Evolutionary conservation across 208 protist genomes (phyloP).

Genomic region (Wallacemonas sp.): DNA sequence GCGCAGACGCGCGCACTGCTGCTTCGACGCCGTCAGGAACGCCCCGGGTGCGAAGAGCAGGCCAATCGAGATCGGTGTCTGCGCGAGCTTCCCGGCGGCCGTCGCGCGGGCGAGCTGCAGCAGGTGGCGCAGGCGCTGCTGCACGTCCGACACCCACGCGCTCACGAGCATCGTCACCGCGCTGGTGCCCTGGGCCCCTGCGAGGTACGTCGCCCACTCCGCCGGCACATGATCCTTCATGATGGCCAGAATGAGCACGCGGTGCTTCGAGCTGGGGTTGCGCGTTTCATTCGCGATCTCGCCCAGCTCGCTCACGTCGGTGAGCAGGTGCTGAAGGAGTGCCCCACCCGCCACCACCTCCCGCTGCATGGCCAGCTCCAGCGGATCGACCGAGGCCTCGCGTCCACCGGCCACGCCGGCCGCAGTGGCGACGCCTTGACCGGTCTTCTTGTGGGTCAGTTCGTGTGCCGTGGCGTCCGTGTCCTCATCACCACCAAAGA

Average conservation of each 20-base stretch:
- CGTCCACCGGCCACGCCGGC: too few relatives aligned
- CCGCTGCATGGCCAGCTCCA: conserved; percentile 90
- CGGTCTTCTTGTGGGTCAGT: too few relatives aligned
- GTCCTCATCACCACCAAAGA: conserved; percentile 4
- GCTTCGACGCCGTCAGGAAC: conserved; percentile 97
- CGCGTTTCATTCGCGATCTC: conserved; percentile 64
- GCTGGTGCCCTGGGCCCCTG: conserved; percentile 28
- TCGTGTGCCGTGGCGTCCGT: too few relatives aligned
- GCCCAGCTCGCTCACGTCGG: conserved; percentile 72
- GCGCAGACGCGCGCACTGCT: conserved; percentile 88
- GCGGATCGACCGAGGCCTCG: conserved; percentile 29
- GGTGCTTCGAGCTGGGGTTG: conserved; percentile 90
- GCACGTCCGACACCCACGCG: conserved; percentile 66
- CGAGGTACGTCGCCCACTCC: conserved; percentile 75
- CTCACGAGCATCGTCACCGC: conserved; percentile 41
- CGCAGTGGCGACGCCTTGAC: too few relatives aligned
- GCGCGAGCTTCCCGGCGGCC: conserved; percentile 21
- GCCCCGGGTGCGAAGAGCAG: conserved; percentile 96
- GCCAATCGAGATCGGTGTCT: conserved; percentile 87
- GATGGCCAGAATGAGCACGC: conserved; percentile 83
- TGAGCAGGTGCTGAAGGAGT: conserved; percentile 73
- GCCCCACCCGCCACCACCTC: conserved; percentile 67
- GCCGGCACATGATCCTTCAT: conserved; percentile 82
- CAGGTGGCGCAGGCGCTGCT: conserved; percentile 53
- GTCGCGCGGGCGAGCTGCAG: conserved; percentile 60